A percentile compares a stretch with the other conserved stretches of the same genome.
Conservation (phyloP, 768 basidiomycete genomes). For the Naganishia friedmannii region DNA sequence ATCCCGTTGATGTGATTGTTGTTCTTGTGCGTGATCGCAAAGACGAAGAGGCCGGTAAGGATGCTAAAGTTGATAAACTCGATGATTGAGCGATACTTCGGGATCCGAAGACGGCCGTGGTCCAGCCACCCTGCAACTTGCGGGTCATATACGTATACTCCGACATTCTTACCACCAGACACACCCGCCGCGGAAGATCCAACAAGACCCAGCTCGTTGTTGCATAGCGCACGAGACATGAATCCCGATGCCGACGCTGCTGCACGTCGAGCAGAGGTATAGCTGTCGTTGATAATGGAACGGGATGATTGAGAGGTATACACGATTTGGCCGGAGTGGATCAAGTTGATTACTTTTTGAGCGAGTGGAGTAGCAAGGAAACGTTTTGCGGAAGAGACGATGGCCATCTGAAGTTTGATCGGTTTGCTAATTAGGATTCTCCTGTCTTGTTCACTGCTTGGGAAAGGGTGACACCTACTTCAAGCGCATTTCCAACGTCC, state of each 20-base stretch:
- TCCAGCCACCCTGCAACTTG: conserved; percentile 59
- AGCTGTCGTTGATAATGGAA: conserved; percentile 84
- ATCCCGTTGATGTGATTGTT: conserved; percentile 58
- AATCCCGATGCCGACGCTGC: conserved; percentile 24
- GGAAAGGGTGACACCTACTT: conserved; percentile 58
- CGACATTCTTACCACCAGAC: conserved; percentile 63
- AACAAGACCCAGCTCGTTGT: conserved; percentile 58
- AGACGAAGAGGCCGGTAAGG: conserved; percentile 66
- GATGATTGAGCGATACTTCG: conserved; percentile 57
- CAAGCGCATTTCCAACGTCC: conserved; percentile 71
- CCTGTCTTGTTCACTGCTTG: neutral
- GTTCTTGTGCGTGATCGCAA: conserved; percentile 64
- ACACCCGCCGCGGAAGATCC: conserved; percentile 63
- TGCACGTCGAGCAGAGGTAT: conserved; percentile 55
- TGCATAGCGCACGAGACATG: conserved; percentile 19
- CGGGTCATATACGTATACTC: conserved; percentile 50
- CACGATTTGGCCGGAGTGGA: conserved; percentile 64
- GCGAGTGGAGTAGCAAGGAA: conserved; percentile 80
- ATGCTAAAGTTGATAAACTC: conserved; percentile 75
- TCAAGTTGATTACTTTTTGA: conserved; percentile 81
- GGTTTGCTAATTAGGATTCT: neutral
- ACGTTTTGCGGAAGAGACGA: conserved; percentile 75
- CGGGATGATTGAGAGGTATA: conserved; percentile 57
- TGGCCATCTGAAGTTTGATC: conserved; percentile 76
- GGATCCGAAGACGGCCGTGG: conserved; percentile 81